Evolutionary conservation across 202 grass and related monocot genomes (phyloP).

Genomic region (Setaria viridis): DNA sequence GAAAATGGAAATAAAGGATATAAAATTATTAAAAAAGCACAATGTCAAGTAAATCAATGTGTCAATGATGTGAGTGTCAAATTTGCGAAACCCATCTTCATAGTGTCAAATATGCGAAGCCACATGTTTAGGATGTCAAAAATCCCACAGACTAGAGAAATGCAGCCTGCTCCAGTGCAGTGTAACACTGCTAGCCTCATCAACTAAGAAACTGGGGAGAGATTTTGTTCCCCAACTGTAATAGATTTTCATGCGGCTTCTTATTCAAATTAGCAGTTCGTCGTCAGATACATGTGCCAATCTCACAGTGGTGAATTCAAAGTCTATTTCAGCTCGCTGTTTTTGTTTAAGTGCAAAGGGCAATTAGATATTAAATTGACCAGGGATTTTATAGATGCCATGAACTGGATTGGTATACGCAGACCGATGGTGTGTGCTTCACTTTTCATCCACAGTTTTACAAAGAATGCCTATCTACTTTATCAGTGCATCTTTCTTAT

Average conservation of each 20-base stretch:
- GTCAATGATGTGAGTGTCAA: too few relatives aligned
- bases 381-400: not conserved
- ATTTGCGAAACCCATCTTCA: too few relatives aligned
- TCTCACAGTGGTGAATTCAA: not conserved
- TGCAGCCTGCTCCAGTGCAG: not conserved
- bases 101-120: too few relatives aligned
- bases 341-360: not conserved
- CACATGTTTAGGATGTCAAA: too few relatives aligned
- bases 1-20: too few relatives aligned
- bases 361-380: constrained; percentile 6
- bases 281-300: not conserved
- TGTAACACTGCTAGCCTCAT: not conserved
- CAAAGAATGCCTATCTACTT: constrained; percentile 19
- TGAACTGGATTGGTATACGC: not conserved
- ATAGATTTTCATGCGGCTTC: not conserved
- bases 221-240: not conserved
- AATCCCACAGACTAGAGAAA: not conserved
- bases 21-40: too few relatives aligned
- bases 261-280: not conserved
- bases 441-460: constrained; percentile 23
- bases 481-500: constrained; percentile 2
- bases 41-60: too few relatives aligned
- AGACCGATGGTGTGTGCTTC: not conserved
- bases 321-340: not conserved
- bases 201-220: not conserved